Conservation (phyloP, 2,329 filamentous ascomycete species). For the Pyrenophora seminiperda region DNA sequence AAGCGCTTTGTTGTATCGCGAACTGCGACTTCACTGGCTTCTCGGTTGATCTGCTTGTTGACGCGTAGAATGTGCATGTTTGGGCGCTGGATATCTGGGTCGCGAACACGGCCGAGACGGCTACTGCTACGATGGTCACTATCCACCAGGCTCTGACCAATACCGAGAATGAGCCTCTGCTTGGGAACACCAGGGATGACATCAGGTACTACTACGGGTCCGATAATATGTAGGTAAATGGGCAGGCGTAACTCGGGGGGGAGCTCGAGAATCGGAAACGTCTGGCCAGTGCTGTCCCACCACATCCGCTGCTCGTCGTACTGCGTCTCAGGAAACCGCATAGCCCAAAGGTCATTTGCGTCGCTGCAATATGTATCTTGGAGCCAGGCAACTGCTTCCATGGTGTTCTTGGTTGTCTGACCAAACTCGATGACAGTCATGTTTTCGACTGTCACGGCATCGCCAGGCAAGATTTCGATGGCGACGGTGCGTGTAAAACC, state of each 20-base stretch:
- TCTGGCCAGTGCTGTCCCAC: conserved; percentile 20
- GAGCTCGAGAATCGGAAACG: conserved; percentile 17
- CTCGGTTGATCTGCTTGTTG: conserved; percentile 10
- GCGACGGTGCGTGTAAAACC: conserved; percentile 5
- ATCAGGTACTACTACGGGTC: conserved; percentile 17
- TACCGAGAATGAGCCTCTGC: conserved; percentile 9
- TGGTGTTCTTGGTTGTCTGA: neutral
- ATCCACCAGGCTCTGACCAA: conserved; percentile 4
- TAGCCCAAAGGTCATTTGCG: conserved; percentile 2
- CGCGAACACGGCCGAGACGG: conserved; percentile 5
- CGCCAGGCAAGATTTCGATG: neutral
- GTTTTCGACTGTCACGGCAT: neutral
- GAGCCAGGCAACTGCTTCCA: conserved; percentile 13
- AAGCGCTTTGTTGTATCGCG: conserved; percentile 15
- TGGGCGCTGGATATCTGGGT: conserved; percentile 15
- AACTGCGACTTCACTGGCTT: conserved; percentile 6
- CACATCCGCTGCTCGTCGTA: conserved; percentile 20
- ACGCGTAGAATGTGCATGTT: conserved; percentile 18
- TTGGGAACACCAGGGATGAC: neutral
- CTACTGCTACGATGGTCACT: neutral
- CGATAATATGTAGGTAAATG: conserved; percentile 20
- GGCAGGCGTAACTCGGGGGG: conserved; percentile 19
- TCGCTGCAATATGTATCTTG: conserved; percentile 15
- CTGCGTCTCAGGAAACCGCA: conserved; percentile 12
- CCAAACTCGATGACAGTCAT: conserved; percentile 2